Conservation (phyloP, 2,329 filamentous ascomycete species). For the Cryphonectria nitschkei region DNA sequence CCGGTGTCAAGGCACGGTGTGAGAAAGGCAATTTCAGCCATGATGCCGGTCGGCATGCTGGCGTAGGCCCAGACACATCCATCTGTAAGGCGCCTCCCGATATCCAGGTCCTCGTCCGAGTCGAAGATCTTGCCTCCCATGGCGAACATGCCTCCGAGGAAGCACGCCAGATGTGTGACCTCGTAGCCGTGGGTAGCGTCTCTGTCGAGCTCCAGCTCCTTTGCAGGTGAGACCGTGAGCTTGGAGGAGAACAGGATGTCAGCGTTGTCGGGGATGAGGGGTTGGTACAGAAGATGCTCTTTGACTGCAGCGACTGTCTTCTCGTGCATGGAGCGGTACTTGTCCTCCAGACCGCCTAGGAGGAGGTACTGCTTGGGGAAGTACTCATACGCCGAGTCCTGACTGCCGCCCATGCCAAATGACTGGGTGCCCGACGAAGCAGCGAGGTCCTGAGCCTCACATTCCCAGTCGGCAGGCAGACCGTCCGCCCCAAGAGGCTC, state of each 20-base stretch:
- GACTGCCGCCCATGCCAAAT: conserved; percentile 65
- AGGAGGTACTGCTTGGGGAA: conserved; percentile 74
- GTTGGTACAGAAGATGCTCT: conserved; percentile 75
- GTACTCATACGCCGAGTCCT: conserved; percentile 75
- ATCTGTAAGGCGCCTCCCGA: conserved; percentile 65
- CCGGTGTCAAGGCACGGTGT: conserved; percentile 51
- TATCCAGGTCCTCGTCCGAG: conserved; percentile 62
- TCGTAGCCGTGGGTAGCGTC: conserved; percentile 54
- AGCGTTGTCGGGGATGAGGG: conserved; percentile 68
- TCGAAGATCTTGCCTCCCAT: conserved; percentile 67
- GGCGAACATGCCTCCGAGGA: conserved; percentile 72
- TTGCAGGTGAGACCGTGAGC: conserved; percentile 51
- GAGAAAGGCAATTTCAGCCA: conserved; percentile 61
- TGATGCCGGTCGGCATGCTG: conserved; percentile 62
- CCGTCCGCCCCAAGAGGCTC: conserved; percentile 42
- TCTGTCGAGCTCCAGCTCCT: conserved; percentile 43
- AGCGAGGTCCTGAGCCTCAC: conserved; percentile 63
- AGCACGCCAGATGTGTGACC: conserved; percentile 67
- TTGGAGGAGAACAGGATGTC: conserved; percentile 77
- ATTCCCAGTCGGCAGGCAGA: conserved; percentile 47
- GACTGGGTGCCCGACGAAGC: conserved; percentile 49
- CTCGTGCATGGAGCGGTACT: conserved; percentile 75
- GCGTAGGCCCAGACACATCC: conserved; percentile 74
- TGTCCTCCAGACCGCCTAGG: conserved; percentile 72
- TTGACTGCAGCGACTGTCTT: conserved; percentile 69